phyloP scores from a whole-genome alignment of 805 yeast genomes.

The Myxozyma lipomycoides region DNA sequence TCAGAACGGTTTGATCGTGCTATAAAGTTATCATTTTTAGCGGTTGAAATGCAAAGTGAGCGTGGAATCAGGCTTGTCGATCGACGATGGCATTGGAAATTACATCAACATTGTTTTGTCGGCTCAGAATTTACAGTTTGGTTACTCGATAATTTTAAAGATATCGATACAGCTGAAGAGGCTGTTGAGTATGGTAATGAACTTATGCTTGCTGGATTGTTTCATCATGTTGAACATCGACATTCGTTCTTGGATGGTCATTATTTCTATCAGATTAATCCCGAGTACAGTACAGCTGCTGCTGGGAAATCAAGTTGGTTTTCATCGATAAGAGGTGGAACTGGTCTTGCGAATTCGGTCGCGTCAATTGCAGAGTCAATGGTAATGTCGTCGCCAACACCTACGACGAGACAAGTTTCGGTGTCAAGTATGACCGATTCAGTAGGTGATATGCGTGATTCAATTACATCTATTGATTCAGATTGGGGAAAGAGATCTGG shows the following conservation, averaged over 20 bases:
- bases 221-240: constrained; percentile 76
- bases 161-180: constrained; percentile 74
- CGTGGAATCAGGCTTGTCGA: constrained; percentile 67
- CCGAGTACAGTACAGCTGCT: constrained; percentile 43
- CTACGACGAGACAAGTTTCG: neutral
- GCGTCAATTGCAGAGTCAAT: constrained; percentile 8
- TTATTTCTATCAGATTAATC: constrained; percentile 72
- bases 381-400: neutral
- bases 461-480: constrained; percentile 22
- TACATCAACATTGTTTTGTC: constrained; percentile 70
- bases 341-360: constrained; percentile 5
- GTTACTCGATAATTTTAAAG: constrained; percentile 74
- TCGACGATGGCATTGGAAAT: constrained; percentile 85
- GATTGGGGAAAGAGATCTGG: constrained; percentile 16
- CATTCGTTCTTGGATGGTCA: constrained; percentile 91
- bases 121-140: constrained; percentile 86
- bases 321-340: constrained; percentile 17
- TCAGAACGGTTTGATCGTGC: constrained; percentile 45
- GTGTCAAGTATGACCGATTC: neutral
- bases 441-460: constrained; percentile 11
- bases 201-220: constrained; percentile 66
- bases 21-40: constrained; percentile 51
- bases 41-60: constrained; percentile 57
- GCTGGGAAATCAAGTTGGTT: constrained; percentile 16
- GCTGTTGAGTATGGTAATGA: constrained; percentile 77